Conservation (phyloP, 345 rosid genomes). For the Ceriops decandra region DNA sequence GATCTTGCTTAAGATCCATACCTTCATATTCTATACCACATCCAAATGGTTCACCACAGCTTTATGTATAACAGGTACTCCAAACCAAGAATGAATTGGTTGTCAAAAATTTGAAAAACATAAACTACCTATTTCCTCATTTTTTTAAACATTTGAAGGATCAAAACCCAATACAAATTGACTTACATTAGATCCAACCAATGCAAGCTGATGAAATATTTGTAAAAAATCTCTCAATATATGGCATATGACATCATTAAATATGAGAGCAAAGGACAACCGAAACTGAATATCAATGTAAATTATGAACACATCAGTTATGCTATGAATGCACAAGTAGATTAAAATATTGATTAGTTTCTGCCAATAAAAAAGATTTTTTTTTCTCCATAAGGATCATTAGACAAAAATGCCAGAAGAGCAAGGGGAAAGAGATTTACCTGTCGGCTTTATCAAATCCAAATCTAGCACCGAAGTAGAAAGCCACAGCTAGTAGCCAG, state of each 20-base stretch:
- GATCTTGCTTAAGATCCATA: background rate
- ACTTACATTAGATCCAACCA: too few species aligned
- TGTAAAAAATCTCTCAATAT: background rate
- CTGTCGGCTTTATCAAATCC: slow-evolving; percentile 32
- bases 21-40: background rate
- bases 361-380: background rate
- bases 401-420: background rate
- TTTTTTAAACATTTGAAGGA: background rate
- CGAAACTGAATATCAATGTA: background rate
- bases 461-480: slow-evolving; percentile 33
- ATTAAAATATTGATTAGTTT: background rate
- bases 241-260: background rate
- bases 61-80: background rate
- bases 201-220: background rate
- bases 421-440: background rate
- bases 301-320: background rate
- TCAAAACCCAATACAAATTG: too few species aligned
- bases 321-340: background rate
- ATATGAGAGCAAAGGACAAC: too few species aligned
- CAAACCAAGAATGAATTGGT: background rate
- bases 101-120: background rate
- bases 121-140: background rate
- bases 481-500: slow-evolving; percentile 30
- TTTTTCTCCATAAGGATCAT: background rate
- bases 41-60: background rate